Conservation (phyloP, 192 early-diverging fungal genomes). For the Glomus cerebriforme region DNA sequence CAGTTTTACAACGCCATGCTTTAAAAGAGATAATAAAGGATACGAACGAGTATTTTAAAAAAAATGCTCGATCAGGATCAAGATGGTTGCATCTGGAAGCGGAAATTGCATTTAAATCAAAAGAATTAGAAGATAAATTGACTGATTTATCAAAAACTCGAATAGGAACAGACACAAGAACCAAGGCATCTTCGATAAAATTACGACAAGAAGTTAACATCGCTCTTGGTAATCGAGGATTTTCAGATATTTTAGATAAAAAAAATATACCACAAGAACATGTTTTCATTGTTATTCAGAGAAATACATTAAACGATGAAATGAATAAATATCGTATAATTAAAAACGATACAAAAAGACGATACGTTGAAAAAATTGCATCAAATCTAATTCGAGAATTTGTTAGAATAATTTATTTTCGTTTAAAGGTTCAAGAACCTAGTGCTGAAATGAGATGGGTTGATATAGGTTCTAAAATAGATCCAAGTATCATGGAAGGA, state of each 20-base stretch:
- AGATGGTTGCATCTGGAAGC: not conserved
- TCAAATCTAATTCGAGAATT: not conserved
- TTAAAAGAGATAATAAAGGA: not conserved
- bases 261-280: not conserved
- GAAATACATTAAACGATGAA: not conserved
- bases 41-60: not conserved
- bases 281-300: not conserved
- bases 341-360: not conserved
- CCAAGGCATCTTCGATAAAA: not conserved
- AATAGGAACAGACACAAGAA: not conserved
- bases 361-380: not conserved
- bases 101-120: not conserved
- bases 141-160: not conserved
- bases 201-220: not conserved
- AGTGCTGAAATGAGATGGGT: not conserved
- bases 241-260: not conserved
- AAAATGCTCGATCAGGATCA: not conserved
- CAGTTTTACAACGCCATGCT: not conserved
- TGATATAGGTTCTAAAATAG: not conserved
- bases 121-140: not conserved
- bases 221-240: not conserved
- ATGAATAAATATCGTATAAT: constrained; percentile 11
- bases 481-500: not conserved
- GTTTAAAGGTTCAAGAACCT: not conserved
- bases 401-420: not conserved